A percentile compares a stretch with the other conserved stretches of the same genome.
Conservation (phyloP, 495 filamentous ascomycete genomes). For the Aspergillus homomorphus region DNA sequence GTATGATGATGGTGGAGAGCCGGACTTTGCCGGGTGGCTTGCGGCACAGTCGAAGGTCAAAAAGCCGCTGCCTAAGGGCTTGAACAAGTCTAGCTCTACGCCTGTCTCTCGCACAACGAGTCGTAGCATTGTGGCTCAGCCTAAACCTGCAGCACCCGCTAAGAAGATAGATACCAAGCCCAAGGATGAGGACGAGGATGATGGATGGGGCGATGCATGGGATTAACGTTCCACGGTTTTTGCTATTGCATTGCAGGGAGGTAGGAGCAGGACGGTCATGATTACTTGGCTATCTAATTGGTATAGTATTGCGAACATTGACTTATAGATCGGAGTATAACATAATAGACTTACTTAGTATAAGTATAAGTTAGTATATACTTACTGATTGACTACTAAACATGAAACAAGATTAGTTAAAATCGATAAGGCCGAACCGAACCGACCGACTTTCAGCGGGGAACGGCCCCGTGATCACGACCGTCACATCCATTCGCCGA, state of each 20-base stretch:
- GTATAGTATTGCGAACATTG: not conserved
- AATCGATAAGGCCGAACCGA: too few relatives aligned
- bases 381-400: too few relatives aligned
- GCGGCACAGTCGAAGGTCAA: slow-evolving; percentile 76
- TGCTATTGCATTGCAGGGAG: not conserved
- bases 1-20: slow-evolving; percentile 80
- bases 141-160: slow-evolving; percentile 31
- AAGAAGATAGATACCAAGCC: slow-evolving; percentile 53
- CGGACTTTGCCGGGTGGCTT: slow-evolving; percentile 91
- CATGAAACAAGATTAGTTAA: not conserved
- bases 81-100: slow-evolving; percentile 52
- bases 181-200: slow-evolving; percentile 46
- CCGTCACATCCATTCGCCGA: too few relatives aligned
- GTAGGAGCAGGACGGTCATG: not conserved
- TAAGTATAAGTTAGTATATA: too few relatives aligned
- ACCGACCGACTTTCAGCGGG: not conserved
- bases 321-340: not conserved
- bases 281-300: not conserved
- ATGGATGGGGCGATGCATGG: slow-evolving; percentile 60
- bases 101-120: slow-evolving; percentile 26
- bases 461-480: not conserved
- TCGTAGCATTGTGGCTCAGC: slow-evolving; percentile 37
- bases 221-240: slow-evolving; percentile 26
- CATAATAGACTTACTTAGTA: too few relatives aligned
- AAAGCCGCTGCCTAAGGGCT: slow-evolving; percentile 73